Conservation (phyloP, 805 yeast genomes). For the Candida nemodendra region DNA sequence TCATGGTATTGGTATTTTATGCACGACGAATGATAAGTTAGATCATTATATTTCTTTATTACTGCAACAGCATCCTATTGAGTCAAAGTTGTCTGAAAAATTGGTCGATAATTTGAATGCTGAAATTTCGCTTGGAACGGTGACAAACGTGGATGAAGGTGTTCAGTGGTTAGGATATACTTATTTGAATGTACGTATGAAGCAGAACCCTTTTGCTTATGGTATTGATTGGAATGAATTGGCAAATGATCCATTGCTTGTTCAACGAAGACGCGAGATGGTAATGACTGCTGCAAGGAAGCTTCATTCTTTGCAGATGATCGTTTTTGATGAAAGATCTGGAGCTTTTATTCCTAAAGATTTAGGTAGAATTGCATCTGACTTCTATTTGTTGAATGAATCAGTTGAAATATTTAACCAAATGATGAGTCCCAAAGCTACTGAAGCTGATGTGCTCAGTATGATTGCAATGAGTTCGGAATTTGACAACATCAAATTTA, state of each 20-base stretch:
- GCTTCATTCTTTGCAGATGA: conserved; percentile 88
- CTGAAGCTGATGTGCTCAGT: conserved; percentile 88
- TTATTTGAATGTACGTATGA: conserved; percentile 90
- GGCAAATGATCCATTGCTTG: conserved; percentile 76
- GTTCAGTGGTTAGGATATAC: conserved; percentile 98
- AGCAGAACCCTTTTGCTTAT: conserved; percentile 87
- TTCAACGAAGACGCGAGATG: conserved; percentile 72
- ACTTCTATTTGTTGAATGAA: conserved; percentile 81
- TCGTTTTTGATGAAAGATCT: conserved; percentile 82
- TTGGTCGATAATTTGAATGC: conserved; percentile 93
- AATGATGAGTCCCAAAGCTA: conserved; percentile 76
- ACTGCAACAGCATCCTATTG: conserved; percentile 95
- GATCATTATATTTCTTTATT: conserved; percentile 87
- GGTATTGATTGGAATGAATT: conserved; percentile 89
- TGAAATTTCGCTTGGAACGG: conserved; percentile 93
- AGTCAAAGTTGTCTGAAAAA: conserved; percentile 73
- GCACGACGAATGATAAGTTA: conserved; percentile 77
- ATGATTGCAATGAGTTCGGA: conserved; percentile 91
- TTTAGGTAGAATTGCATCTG: conserved; percentile 91
- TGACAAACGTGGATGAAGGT: conserved; percentile 91
- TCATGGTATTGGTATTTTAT: conserved; percentile 87
- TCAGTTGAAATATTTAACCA: conserved; percentile 88
- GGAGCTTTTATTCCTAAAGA: conserved; percentile 82
- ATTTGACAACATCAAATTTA: conserved; percentile 82
- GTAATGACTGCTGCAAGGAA: conserved; percentile 76